A percentile compares a stretch with the other conserved stretches of the same genome.
Conservation (phyloP, 441 rosid genomes). For the Arabidopsis lyrata region DNA sequence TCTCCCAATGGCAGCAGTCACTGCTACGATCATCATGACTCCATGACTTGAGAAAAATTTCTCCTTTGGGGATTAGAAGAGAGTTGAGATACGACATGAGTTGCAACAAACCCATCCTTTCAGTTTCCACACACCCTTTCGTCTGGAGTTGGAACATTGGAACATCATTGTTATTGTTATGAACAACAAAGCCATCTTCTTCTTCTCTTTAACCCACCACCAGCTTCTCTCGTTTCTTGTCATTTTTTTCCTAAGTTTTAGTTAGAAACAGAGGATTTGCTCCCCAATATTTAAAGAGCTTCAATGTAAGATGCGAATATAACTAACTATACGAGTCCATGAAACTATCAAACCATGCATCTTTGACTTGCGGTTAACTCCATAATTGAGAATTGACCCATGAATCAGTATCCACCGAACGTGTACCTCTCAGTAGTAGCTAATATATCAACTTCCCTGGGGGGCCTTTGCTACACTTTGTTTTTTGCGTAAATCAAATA, state of each 20-base stretch:
- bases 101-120: slow-evolving; percentile 14
- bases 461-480: too few species aligned
- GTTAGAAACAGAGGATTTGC: neutral
- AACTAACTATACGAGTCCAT: too few species aligned
- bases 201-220: neutral
- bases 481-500: too few species aligned
- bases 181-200: neutral
- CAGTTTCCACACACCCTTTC: slow-evolving; percentile 27
- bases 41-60: neutral
- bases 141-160: neutral
- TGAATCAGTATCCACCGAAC: too few species aligned
- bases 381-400: too few species aligned
- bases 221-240: neutral
- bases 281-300: too few species aligned
- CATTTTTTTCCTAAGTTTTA: neutral
- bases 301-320: too few species aligned
- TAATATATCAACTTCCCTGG: too few species aligned
- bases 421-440: too few species aligned
- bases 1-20: slow-evolving; percentile 17
- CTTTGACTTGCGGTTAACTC: too few species aligned
- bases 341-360: too few species aligned
- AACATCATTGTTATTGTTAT: neutral
- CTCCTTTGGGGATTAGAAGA: neutral
- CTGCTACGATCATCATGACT: neutral
- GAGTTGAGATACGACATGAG: slow-evolving; percentile 9